Percentiles rank a stretch among this genome's conserved stretches.
phyloP scores from a whole-genome alignment of 129 eudicot species.

The Lonicera japonica region DNA sequence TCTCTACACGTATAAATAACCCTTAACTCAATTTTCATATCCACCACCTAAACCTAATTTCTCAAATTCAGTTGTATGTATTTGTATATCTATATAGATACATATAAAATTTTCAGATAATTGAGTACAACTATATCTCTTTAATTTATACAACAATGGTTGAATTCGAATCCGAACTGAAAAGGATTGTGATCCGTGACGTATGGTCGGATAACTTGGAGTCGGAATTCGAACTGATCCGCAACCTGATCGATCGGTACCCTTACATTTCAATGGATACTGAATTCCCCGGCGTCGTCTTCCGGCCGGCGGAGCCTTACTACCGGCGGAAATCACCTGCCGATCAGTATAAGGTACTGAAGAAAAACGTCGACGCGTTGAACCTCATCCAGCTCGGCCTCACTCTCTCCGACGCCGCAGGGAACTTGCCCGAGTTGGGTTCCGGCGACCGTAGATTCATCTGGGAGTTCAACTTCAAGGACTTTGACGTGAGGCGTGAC shows the following conservation, averaged over 20 bases:
- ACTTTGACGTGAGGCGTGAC: slow-evolving; percentile 53
- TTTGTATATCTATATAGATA: too few relatives aligned
- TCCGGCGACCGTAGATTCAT: slow-evolving; percentile 27
- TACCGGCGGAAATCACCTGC: slow-evolving; percentile 23
- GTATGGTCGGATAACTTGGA: slow-evolving; percentile 57
- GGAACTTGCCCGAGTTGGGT: slow-evolving; percentile 60
- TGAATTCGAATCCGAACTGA: too few relatives aligned
- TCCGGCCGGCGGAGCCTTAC: slow-evolving; percentile 21
- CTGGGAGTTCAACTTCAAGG: slow-evolving; percentile 80
- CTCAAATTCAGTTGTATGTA: too few relatives aligned
- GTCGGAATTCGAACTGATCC: slow-evolving; percentile 43
- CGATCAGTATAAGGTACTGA: slow-evolving; percentile 39
- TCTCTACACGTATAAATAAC: too few relatives aligned
- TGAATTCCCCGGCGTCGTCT: slow-evolving; percentile 77
- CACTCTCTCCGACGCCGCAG: slow-evolving; percentile 50
- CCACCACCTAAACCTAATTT: too few relatives aligned
- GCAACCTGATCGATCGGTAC: slow-evolving; percentile 30
- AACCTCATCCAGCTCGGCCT: slow-evolving; percentile 73
- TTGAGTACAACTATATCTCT: too few relatives aligned
- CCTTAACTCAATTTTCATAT: too few relatives aligned
- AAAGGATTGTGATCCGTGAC: slow-evolving; percentile 35
- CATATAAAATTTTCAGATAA: too few relatives aligned
- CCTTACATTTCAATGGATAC: slow-evolving; percentile 79
- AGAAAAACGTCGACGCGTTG: slow-evolving; percentile 54
- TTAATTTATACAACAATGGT: too few relatives aligned